Conservation (phyloP, 768 basidiomycete genomes). For the Xerocomellus amylosporus region DNA sequence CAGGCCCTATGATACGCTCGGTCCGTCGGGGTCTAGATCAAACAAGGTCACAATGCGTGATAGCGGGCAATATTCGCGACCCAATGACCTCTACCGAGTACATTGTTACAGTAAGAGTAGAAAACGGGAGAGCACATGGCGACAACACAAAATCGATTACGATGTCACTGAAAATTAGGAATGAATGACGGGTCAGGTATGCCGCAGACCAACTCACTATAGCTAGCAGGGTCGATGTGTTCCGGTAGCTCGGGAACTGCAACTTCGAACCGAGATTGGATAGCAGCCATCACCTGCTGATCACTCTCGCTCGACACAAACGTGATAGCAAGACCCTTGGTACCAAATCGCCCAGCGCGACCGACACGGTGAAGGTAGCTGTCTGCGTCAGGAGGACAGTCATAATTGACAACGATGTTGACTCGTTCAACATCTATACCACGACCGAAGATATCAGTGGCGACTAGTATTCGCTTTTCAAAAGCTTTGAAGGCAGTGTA, state of each 20-base stretch:
- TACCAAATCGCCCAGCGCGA: slow-evolving; percentile 98
- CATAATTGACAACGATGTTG: slow-evolving; percentile 99
- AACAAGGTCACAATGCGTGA: slow-evolving; percentile 4
- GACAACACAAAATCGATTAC: slow-evolving; percentile 32
- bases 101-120: slow-evolving; percentile 23
- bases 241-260: slow-evolving; percentile 94
- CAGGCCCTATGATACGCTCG: background rate
- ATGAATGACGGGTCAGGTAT: background rate
- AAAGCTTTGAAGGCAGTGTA: slow-evolving; percentile 99
- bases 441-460: slow-evolving; percentile 98
- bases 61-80: background rate
- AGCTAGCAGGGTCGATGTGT: slow-evolving; percentile 89
- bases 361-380: slow-evolving; percentile 98
- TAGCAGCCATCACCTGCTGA: slow-evolving; percentile 89
- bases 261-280: slow-evolving; percentile 96
- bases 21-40: background rate
- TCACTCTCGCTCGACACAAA: slow-evolving; percentile 93
- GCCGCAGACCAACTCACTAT: slow-evolving; percentile 62
- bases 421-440: slow-evolving; percentile 99
- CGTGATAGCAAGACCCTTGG: slow-evolving; percentile 97
- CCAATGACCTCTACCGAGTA: slow-evolving; percentile 15
- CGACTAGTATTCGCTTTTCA: slow-evolving; percentile 98
- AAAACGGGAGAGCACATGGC: slow-evolving; percentile 6
- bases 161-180: slow-evolving; percentile 38
- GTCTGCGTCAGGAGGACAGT: slow-evolving; percentile 95